A percentile compares a stretch with the other conserved stretches of the same genome.
Conservation (phyloP, 164 flowering plant genomes). For the Hamamelis virginiana region DNA sequence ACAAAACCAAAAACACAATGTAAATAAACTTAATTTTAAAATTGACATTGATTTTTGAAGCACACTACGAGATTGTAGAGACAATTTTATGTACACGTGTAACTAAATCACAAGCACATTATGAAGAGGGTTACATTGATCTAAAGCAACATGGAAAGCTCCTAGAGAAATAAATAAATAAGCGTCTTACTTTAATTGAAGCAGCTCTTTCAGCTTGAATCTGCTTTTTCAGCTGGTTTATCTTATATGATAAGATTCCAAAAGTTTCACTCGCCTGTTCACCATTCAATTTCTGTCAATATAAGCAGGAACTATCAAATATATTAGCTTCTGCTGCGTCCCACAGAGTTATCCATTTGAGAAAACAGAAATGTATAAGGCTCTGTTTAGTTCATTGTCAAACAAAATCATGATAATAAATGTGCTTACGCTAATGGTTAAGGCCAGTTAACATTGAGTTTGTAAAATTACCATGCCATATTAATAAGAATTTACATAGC, state of each 20-base stretch:
- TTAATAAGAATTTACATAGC: too few species aligned
- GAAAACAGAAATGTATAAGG: background rate
- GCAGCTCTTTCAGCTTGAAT: conserved; percentile 60
- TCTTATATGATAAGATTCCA: conserved; percentile 32
- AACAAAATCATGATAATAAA: background rate
- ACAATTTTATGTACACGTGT: too few species aligned
- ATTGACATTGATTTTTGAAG: too few species aligned
- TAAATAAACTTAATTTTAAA: too few species aligned
- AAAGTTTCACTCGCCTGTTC: conserved; percentile 32
- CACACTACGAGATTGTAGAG: too few species aligned
- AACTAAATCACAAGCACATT: too few species aligned
- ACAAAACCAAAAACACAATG: too few species aligned
- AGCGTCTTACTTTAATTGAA: conserved; percentile 51
- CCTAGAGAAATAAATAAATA: background rate
- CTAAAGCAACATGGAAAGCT: background rate
- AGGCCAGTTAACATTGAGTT: background rate
- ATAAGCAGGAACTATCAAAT: background rate
- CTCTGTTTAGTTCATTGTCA: too few species aligned
- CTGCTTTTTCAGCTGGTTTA: conserved; percentile 59
- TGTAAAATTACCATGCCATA: background rate
- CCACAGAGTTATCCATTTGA: background rate
- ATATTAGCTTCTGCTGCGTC: background rate
- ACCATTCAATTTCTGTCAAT: conserved; percentile 21
- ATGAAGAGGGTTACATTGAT: background rate
- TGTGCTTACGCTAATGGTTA: background rate